These are phyloP conservation scores for Ceratocystis cubensis DNA, from an alignment of 2,329 filamentous ascomycete genomes.

Conservation along the genomic window DNA sequence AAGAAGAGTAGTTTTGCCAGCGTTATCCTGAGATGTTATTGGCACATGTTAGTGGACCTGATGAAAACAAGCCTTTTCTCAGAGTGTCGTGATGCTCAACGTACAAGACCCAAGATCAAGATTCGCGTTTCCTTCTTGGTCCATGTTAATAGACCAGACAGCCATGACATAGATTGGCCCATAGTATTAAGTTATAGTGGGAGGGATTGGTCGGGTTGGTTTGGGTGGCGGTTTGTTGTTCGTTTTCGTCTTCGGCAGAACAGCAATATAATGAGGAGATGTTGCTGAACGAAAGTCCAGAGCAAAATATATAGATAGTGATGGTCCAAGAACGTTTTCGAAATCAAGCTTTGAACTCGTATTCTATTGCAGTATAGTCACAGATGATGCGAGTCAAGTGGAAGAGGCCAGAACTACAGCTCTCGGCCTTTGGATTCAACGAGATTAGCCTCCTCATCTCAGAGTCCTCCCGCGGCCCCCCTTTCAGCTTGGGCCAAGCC, in stretches of 20 bases:
- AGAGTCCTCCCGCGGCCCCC: slow-evolving; percentile 10
- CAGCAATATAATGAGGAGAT: not conserved
- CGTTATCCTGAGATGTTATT: slow-evolving; percentile 62
- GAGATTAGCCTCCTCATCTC: slow-evolving; percentile 15
- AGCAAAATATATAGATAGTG: not conserved
- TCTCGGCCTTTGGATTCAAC: not conserved
- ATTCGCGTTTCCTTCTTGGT: slow-evolving; percentile 97
- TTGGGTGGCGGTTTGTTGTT: not conserved
- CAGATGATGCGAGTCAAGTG: not conserved
- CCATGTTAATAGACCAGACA: slow-evolving; percentile 59
- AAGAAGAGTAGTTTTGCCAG: slow-evolving; percentile 91
- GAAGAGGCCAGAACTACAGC: slow-evolving; percentile 5
- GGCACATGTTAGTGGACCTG: slow-evolving; percentile 1
- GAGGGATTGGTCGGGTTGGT: not conserved
- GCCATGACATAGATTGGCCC: slow-evolving; percentile 54
- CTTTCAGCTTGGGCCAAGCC: slow-evolving; percentile 10
- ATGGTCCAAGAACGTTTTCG: not conserved
- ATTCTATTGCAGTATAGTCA: not conserved
- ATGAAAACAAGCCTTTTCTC: not conserved
- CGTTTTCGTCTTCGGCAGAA: not conserved
- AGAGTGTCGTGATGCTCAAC: slow-evolving; percentile 25
- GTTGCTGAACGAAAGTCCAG: not conserved
- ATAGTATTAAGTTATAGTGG: slow-evolving; percentile 30
- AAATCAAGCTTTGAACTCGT: not conserved
- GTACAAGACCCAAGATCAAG: slow-evolving; percentile 82